phyloP scores from a whole-genome alignment of 177 flowering plant species.

The Vitis hybrid region DNA sequence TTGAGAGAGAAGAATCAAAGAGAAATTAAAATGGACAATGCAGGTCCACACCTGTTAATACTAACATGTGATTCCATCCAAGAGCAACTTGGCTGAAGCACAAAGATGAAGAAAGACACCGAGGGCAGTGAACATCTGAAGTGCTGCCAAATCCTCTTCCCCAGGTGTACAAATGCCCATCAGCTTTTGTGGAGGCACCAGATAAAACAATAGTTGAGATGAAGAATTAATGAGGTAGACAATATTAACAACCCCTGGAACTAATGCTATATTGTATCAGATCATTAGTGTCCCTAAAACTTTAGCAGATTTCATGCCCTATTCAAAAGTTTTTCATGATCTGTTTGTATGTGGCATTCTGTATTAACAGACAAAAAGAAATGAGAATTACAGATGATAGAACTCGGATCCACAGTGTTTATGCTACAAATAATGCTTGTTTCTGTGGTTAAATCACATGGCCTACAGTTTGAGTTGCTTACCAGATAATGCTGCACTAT shows the following conservation, averaged over 20 bases:
- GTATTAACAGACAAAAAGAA: not conserved
- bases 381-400: not conserved
- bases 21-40: not conserved
- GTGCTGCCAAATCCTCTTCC: conserved; percentile 71
- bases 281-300: not conserved
- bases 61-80: conserved; percentile 91
- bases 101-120: conserved; percentile 28
- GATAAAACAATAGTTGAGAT: conserved; percentile 3
- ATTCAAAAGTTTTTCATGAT: not conserved
- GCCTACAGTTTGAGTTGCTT: not conserved
- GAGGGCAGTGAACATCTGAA: conserved; percentile 47
- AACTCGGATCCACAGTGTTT: not conserved
- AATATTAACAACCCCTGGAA: not conserved
- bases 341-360: no score
- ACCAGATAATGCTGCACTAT: conserved; percentile 85
- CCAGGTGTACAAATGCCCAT: conserved; percentile 76
- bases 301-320: not conserved
- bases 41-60: conserved; percentile 49
- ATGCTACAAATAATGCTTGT: not conserved
- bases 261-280: not conserved
- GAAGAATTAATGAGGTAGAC: not conserved
- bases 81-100: conserved; percentile 50
- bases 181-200: conserved; percentile 36
- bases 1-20: not conserved
- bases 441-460: no score